Evolutionary conservation across 331 rosid species (phyloP).

Genomic region (Quercus tomentella): DNA sequence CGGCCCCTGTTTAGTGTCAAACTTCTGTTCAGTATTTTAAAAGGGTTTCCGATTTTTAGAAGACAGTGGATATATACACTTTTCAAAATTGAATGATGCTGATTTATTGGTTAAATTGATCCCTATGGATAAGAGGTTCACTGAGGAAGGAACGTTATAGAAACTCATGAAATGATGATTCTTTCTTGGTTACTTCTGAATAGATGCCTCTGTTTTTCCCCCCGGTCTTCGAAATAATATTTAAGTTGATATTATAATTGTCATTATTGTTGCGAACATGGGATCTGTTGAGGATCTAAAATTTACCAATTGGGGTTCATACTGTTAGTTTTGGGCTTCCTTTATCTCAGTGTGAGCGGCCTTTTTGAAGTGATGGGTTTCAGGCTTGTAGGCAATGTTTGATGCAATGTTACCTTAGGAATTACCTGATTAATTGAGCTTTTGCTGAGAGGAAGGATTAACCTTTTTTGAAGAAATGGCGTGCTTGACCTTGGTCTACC

Average conservation of each 20-base stretch:
- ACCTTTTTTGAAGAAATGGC: background rate
- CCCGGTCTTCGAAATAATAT: background rate
- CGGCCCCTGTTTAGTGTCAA: background rate
- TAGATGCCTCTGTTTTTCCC: background rate
- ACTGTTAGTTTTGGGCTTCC: background rate
- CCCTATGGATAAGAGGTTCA: background rate
- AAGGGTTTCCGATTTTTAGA: background rate
- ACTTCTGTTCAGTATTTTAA: background rate
- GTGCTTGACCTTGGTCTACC: background rate
- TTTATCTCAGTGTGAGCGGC: background rate
- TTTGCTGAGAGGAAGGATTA: background rate
- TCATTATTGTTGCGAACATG: background rate
- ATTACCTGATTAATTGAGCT: background rate
- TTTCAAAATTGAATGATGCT: background rate
- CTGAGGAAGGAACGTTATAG: background rate
- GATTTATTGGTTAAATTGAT: background rate
- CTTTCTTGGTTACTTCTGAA: background rate
- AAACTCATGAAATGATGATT: background rate
- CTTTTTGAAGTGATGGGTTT: background rate
- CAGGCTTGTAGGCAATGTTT: background rate
- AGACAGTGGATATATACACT: background rate
- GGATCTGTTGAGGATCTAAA: background rate
- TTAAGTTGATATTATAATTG: background rate
- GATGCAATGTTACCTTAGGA: background rate
- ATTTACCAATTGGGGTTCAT: background rate